Evolutionary conservation across 129 eudicot species (phyloP), one percentile per base, ranked within the genome.

Genomic region (Flaveria ramosissima): DNA sequence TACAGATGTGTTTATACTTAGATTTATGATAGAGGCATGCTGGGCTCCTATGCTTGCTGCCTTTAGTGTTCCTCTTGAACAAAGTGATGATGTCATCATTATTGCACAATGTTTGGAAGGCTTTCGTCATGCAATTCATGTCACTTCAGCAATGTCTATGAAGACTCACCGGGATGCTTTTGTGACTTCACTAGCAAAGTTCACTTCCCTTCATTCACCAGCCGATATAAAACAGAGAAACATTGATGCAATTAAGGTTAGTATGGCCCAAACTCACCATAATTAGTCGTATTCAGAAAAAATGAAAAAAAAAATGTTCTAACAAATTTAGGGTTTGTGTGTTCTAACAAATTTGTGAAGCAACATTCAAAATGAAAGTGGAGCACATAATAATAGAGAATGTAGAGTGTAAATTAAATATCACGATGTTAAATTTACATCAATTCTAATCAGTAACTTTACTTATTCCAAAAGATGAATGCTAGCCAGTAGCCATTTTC

Each of bases 1-100:
- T 43, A 92, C 92, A 68, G 97, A 95, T 77, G 96, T 86, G 21
- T 88, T 92, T 79, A 95, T 95, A 84, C 89, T 95, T 13, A 85
- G 94, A 71, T 95, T 95, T 88, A 95, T 95, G 99, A 75, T 95
- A 15, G 99, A 95, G 80, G 97, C 82, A 70, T 95, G 97, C 83
- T 95, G 99, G 99, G 99, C 99, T 80, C 99, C 99, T 15, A 95
- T 95, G 99, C 76, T 95, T 84, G 99, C 97, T 76, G 99, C 96
- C 65, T 95, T 95, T 78, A 95, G 96, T 81, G 99, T 95, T 76
- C 97, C 99, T 51, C 92, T 95, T 76, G 99, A 95, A 78, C 99
- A 89, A 86, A 89, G 92, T 70, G 97, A 95, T 53, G 99, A 95
- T 74, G 97, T 88, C 24, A 68, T 85, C 61, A 84, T 92, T 9